Base-by-base conservation (phyloP, 2,329 filamentous ascomycete genomes). In the Claviceps spartinae region DNA sequence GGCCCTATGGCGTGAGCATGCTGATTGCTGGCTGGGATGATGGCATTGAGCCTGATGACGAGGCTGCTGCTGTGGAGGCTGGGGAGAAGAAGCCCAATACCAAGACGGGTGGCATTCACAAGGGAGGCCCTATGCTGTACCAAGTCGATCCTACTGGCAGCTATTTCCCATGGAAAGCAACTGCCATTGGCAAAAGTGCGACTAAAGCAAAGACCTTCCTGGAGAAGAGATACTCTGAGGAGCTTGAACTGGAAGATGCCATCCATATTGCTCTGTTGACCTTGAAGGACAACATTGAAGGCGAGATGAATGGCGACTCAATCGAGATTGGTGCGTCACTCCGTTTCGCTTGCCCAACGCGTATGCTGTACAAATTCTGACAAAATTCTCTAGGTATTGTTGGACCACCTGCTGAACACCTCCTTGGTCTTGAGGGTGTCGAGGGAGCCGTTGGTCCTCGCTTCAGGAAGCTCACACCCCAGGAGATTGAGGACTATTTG, bases 131-230 rank as follows among this genome's bases (percentile, higher is more conserved):
- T 47, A 96, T 94, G 78, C 73, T 98, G 66, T 98, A 98, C 74
- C 91, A 98, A 74, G 93, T 98, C 60, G 93, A 98, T 67, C 93
- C 93, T n/a, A 95, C 88, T 58, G 93, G 93, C 60, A 95, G 88
- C 69, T 98, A 98, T 69, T 98, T 96, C 69, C 93, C 93, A 4
- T 98, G 93, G 93, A 98, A 98, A 77, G 93, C 93, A 43, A 98
- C 93, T 48, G 93, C 93, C 50, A 98, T 98, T 65, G 93, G 93
- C 65, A 98, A 98, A 81, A 95, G 90, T 66, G 93, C 93, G 50
- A 95, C 93, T 42, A 95, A 89, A 63, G 93, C 93, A 52, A 98
- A 98, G 82, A 98, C 93, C 0, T 98, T 98, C 75, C 72, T 98
- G 67, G 93, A 98, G 79, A 98, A 98, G 83, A 79, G 93, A 71